phyloP scores from a whole-genome alignment of 1,139 yeast genomes.

The Debaryomyces nepalensis region DNA sequence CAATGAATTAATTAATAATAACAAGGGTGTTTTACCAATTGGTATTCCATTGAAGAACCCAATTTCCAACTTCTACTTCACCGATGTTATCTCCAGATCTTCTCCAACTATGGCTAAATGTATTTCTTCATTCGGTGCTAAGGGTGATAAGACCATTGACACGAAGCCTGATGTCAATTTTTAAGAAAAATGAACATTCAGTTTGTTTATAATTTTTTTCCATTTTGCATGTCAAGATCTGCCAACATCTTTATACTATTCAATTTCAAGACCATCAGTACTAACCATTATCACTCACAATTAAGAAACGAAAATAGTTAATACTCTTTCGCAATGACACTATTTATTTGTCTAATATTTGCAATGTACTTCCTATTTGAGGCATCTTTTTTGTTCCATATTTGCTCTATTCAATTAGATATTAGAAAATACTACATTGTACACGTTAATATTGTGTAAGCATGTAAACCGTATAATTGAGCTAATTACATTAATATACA shows the following conservation, averaged over 20 bases:
- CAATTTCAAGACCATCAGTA: slow-evolving; percentile 7
- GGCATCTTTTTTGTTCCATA: slow-evolving; percentile 11
- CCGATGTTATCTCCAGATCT: slow-evolving; percentile 85
- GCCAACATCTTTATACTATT: slow-evolving; percentile 8
- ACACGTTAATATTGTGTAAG: too few relatives aligned
- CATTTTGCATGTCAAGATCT: slow-evolving; percentile 12
- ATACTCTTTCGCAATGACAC: slow-evolving; percentile 7
- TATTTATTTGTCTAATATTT: slow-evolving; percentile 10
- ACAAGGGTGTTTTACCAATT: slow-evolving; percentile 41
- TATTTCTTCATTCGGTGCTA: slow-evolving; percentile 67
- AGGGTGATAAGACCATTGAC: slow-evolving; percentile 61
- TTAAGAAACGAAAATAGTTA: slow-evolving; percentile 6
- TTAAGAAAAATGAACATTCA: slow-evolving; percentile 18
- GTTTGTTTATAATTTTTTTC: slow-evolving; percentile 8
- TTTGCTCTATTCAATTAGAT: slow-evolving; percentile 11
- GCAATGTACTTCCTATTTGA: slow-evolving; percentile 6
- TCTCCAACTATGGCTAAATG: slow-evolving; percentile 93
- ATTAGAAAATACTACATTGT: slow-evolving; percentile 9
- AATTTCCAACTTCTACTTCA: slow-evolving; percentile 82
- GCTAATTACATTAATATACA: not conserved
- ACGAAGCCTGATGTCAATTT: slow-evolving; percentile 49
- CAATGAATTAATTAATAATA: slow-evolving; percentile 46
- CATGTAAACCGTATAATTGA: too few relatives aligned
- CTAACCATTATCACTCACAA: slow-evolving; percentile 4
- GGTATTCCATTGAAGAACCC: slow-evolving; percentile 68